A percentile compares a stretch with the other conserved stretches of the same genome.
Conservation (phyloP, 2,329 filamentous ascomycete species). For the Coniochaeta hoffmannii region DNA sequence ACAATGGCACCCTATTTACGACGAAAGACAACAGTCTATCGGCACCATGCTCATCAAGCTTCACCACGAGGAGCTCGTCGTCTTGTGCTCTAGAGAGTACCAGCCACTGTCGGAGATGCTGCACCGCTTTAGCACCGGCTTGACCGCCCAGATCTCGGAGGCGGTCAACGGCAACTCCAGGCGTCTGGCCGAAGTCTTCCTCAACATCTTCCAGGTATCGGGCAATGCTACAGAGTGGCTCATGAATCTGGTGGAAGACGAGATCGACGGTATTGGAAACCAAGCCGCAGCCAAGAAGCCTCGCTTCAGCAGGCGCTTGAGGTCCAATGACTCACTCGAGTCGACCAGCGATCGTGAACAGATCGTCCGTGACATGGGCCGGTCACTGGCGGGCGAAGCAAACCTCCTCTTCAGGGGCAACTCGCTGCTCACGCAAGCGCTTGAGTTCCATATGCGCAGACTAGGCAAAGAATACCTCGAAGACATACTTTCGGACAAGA, state of each 20-base stretch:
- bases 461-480: constrained; percentile 90
- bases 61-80: constrained; percentile 80
- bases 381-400: constrained; percentile 75
- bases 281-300: constrained; percentile 68
- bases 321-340: constrained; percentile 62
- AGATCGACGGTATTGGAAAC: constrained; percentile 87
- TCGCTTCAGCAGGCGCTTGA: constrained; percentile 64
- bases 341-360: constrained; percentile 60
- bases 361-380: constrained; percentile 69
- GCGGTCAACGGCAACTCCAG: constrained; percentile 71
- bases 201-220: constrained; percentile 95
- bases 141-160: constrained; percentile 79
- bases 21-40: constrained; percentile 67
- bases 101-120: constrained; percentile 73
- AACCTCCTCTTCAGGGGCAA: constrained; percentile 95
- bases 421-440: constrained; percentile 82
- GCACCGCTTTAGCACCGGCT: constrained; percentile 73
- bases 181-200: constrained; percentile 72
- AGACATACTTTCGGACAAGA: constrained; percentile 76
- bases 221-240: constrained; percentile 82
- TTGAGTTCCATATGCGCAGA: constrained; percentile 93
- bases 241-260: constrained; percentile 87
- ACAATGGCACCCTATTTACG: constrained; percentile 78
- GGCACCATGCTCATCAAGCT: constrained; percentile 82
- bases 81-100: constrained; percentile 82